A percentile compares a stretch with the other conserved stretches of the same genome.
phyloP scores from a whole-genome alignment of 192 early-diverging fungal genomes.

The Globomyces pollinis-pini region DNA sequence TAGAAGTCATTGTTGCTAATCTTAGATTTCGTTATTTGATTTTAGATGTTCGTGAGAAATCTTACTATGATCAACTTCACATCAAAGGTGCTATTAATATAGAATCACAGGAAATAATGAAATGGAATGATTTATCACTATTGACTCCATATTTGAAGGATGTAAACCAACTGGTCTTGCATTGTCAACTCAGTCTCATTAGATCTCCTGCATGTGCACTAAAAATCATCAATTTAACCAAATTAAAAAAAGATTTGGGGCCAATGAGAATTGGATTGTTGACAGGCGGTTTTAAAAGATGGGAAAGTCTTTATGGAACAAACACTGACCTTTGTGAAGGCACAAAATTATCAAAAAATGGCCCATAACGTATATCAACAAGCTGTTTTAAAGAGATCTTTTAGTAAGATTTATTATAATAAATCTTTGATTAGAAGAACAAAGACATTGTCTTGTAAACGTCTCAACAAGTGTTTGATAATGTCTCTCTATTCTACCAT shows the following conservation, averaged over 20 bases:
- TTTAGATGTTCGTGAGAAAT: background rate
- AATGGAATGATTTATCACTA: background rate
- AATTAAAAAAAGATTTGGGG: background rate
- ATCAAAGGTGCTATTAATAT: background rate
- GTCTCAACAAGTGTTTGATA: too few relatives aligned
- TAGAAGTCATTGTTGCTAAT: background rate
- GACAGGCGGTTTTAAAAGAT: background rate
- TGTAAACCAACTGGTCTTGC: background rate
- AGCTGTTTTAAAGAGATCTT: too few relatives aligned
- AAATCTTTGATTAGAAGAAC: too few relatives aligned
- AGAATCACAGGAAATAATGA: background rate
- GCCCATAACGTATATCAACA: too few relatives aligned
- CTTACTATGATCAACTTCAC: background rate
- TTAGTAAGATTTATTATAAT: too few relatives aligned
- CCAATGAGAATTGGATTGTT: background rate
- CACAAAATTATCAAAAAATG: too few relatives aligned
- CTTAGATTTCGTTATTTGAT: background rate
- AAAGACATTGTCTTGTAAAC: too few relatives aligned
- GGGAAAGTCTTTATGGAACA: background rate
- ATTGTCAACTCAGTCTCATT: background rate
- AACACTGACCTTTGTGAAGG: background rate
- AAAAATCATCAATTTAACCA: background rate
- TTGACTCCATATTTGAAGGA: background rate
- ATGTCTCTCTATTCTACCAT: too few relatives aligned
- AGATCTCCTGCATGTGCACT: background rate